Evolutionary conservation across 768 basidiomycete species (phyloP).

Genomic region (Psilocybe sp.): DNA sequence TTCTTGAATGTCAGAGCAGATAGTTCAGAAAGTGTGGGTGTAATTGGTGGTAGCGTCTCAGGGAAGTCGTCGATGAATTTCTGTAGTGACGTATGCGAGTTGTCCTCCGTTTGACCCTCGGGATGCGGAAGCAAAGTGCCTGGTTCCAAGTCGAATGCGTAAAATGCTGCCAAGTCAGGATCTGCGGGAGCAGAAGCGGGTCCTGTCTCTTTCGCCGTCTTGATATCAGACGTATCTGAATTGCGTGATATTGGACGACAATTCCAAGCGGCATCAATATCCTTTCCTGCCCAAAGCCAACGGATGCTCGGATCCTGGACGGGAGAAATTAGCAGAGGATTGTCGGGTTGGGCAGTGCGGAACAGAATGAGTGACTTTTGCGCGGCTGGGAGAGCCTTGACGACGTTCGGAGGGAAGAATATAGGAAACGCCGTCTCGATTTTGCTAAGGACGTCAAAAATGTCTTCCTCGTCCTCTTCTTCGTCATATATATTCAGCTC

Average conservation of each 20-base stretch:
- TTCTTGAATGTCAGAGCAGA: conserved; percentile 60
- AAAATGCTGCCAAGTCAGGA: conserved; percentile 43
- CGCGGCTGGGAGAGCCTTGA: conserved; percentile 57
- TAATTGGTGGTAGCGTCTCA: conserved; percentile 50
- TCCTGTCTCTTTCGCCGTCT: background rate
- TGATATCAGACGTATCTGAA: conserved; percentile 1
- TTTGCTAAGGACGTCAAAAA: conserved; percentile 33
- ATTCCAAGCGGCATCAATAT: conserved; percentile 50
- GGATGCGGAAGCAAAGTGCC: conserved; percentile 33
- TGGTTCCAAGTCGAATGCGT: conserved; percentile 67
- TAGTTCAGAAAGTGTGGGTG: conserved; percentile 63
- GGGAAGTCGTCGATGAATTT: conserved; percentile 62
- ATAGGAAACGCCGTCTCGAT: conserved; percentile 50
- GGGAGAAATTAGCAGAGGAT: conserved; percentile 45
- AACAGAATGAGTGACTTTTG: conserved; percentile 69
- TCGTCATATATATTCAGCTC: conserved; percentile 38
- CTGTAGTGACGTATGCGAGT: conserved; percentile 31
- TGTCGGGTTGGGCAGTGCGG: conserved; percentile 60
- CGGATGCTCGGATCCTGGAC: conserved; percentile 26
- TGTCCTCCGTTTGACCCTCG: conserved; percentile 22
- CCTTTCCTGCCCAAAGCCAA: conserved; percentile 66
- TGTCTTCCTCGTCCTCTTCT: conserved; percentile 35
- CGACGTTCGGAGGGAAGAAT: conserved; percentile 56
- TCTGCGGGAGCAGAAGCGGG: conserved; percentile 19
- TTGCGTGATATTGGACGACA: conserved; percentile 8